Evolutionary conservation across 305 asterid genomes (phyloP).

Genomic region (Rubia peregrina): DNA sequence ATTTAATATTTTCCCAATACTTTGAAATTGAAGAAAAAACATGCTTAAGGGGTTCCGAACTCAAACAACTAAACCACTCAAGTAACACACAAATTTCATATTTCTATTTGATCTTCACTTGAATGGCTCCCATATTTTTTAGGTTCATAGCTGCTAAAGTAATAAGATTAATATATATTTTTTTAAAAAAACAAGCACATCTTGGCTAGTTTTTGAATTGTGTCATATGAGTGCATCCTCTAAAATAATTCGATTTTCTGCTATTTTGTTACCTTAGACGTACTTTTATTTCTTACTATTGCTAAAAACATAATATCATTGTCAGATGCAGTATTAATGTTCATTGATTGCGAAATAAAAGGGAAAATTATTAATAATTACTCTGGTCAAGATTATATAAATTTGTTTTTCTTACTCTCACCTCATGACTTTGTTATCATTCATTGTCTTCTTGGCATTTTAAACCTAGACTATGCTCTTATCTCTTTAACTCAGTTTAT

Average conservation of each 20-base stretch:
- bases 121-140: not conserved
- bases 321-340: not conserved
- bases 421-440: not conserved
- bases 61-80: too few species aligned
- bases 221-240: not conserved
- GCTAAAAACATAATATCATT: not conserved
- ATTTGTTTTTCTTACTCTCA: not conserved
- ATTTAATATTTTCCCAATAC: too few species aligned
- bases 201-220: not conserved
- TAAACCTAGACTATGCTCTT: slow-evolving; percentile 1
- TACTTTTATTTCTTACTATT: not conserved
- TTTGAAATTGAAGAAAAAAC: too few species aligned
- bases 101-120: not conserved
- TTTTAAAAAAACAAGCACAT: not conserved
- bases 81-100: too few species aligned
- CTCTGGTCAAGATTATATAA: too few species aligned
- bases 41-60: too few species aligned
- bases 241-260: not conserved
- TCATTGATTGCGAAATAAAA: not conserved
- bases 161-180: not conserved
- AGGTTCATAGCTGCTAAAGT: not conserved
- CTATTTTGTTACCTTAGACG: slow-evolving; percentile 2
- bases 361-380: too few species aligned
- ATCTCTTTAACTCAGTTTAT: not conserved
- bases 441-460: not conserved